phyloP scores from a whole-genome alignment of 192 early-diverging fungal genomes.

The Coemansia asiatica region DNA sequence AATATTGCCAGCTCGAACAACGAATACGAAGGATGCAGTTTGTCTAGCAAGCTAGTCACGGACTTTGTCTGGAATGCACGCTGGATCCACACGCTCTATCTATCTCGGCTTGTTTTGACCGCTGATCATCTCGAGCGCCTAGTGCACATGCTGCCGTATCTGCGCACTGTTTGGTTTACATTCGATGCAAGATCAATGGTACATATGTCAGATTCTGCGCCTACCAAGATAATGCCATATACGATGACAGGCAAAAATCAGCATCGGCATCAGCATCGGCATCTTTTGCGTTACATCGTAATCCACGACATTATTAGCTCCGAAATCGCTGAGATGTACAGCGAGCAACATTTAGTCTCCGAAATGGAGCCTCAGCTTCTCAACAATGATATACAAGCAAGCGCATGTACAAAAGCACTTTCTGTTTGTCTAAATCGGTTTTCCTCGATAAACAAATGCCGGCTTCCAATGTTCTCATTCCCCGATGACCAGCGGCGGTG shows the following conservation, averaged over 20 bases:
- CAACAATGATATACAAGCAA: neutral
- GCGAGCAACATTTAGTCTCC: neutral
- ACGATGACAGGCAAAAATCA: neutral
- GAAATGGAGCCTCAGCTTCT: neutral
- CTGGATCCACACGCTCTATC: slow-evolving; percentile 33
- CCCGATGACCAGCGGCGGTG: slow-evolving; percentile 32
- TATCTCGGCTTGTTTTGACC: slow-evolving; percentile 31
- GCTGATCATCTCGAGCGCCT: slow-evolving; percentile 13
- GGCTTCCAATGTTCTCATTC: slow-evolving; percentile 53
- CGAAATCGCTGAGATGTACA: neutral
- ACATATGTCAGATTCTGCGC: neutral
- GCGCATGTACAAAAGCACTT: slow-evolving; percentile 11
- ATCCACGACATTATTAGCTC: slow-evolving; percentile 22
- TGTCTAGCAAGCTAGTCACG: slow-evolving; percentile 23
- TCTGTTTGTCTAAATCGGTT: slow-evolving; percentile 20
- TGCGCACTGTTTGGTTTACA: slow-evolving; percentile 47
- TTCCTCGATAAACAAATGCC: slow-evolving; percentile 31
- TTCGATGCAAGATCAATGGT: slow-evolving; percentile 14
- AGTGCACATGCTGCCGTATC: slow-evolving; percentile 31
- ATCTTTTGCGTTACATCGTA: slow-evolving; percentile 29
- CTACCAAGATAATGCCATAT: neutral
- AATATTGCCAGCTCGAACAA: slow-evolving; percentile 53
- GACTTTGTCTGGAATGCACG: slow-evolving; percentile 20
- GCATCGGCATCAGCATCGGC: neutral
- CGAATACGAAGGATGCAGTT: slow-evolving; percentile 44